Evolutionary conservation across 371 early-diverging fungal species (phyloP).

Genomic region (Circinella umbellata): DNA sequence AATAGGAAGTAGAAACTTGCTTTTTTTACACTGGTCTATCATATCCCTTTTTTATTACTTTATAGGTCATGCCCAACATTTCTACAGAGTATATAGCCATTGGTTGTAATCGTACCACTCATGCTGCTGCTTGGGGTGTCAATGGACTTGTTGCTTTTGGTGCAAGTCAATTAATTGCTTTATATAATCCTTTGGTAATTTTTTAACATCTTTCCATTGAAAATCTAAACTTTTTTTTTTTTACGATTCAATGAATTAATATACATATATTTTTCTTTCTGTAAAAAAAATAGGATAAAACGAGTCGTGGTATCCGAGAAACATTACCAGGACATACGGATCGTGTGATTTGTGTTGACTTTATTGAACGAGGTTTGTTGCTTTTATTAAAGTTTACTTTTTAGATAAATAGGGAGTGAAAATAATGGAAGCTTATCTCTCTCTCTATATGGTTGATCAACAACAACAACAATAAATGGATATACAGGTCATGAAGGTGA

Average conservation of each 20-base stretch:
- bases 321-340: slow-evolving; percentile 83
- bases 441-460: not conserved
- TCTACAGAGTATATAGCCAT: slow-evolving; percentile 66
- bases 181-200: slow-evolving; percentile 75
- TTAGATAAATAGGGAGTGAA: not conserved
- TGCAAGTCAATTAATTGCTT: slow-evolving; percentile 71
- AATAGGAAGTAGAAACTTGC: too few relatives aligned
- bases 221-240: not conserved
- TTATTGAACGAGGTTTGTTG: slow-evolving; percentile 63
- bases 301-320: slow-evolving; percentile 56
- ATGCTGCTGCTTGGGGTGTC: slow-evolving; percentile 69
- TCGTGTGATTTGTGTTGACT: slow-evolving; percentile 81
- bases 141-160: slow-evolving; percentile 79
- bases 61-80: slow-evolving; percentile 11
- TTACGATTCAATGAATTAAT: not conserved
- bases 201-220: too few relatives aligned
- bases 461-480: too few relatives aligned
- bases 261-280: not conserved
- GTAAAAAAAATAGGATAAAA: slow-evolving; percentile 43
- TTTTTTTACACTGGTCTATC: too few relatives aligned
- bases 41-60: too few relatives aligned
- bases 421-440: too few relatives aligned
- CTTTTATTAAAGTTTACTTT: not conserved
- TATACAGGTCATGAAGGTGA: slow-evolving; percentile 46
- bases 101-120: slow-evolving; percentile 74